Evolutionary conservation across 306 rosid genomes (phyloP), one percentile per base, ranked within the genome.

Genomic region (Gastrolobium villosum): DNA sequence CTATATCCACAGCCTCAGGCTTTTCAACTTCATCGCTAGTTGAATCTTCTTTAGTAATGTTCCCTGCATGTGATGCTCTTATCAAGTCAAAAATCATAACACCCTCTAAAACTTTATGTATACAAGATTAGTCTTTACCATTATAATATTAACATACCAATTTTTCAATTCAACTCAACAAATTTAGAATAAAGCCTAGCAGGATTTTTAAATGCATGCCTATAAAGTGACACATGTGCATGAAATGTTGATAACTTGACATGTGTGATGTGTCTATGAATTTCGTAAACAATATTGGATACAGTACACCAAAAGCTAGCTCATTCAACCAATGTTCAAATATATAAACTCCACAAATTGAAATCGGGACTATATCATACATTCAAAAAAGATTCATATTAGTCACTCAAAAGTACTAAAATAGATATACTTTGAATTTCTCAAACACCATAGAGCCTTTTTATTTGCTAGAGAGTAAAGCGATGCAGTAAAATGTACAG

Each of bases 11-110:
- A 68, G 39, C 81, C 81, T 31, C 86, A 3, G 56, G 37, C 39
- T 59, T 43, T 63, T 52, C 83, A 43, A 61, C 63, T 63, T 57
- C 41, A 48, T 56, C 72, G 6, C 63, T 10, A 57, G 45, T 61
- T 48, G 49, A 73, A 67, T 61, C 79, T 73, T 67, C 87, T 52
- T 57, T 53, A 32, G 45, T 5, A 3, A 57, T 20, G 5, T 52
- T 45, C 72, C 80, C 97, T 82, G 75, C 61, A 40, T 45, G 61
- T 34, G 44, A 52, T 53, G 30, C 71, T 59, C 39, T 45, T 36
- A 37, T 78, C 15, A 73, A 56, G 46, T 57, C 3, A 67, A 79
- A 59, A 70, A 65, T 44, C 28, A 74, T 15, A 57, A 34, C 32
- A 55, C 35, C 48, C 52, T 50, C 81, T 10, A 55, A 70, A 80